Base-by-base conservation (phyloP, 768 basidiomycete species). In the Psilocybe subaeruginosa region DNA sequence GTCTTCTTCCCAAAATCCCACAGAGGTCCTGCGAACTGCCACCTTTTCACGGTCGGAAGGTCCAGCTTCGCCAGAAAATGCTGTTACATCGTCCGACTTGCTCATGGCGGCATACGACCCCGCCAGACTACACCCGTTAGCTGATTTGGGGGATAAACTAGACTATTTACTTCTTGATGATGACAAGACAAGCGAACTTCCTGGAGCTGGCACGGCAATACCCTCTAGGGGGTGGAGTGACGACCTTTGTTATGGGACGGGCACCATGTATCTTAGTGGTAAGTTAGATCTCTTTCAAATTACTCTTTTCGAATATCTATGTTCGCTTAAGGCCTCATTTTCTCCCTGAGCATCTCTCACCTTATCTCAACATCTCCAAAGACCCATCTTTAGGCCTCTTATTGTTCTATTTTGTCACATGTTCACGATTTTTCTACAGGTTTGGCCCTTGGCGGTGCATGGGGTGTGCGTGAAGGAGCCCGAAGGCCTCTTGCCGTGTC, bases 181-280 rank as follows among this genome's bases (percentile, higher is more conserved):
- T 76, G 97, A 97, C 79, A 97, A 99, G 82, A 89, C 90, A 68
- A 94, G 78, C 75, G 88, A 93, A 57, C 80, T 97, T 63, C 94
- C 94, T 72, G 97, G 97, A 54, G 87, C 92, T 68, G 85, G 83
- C 68, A 95, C 92, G 62, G 95, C 96, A 60, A 86, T 99, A 66
- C 95, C 96, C 68, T 92, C 90, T 73, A 83, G 97, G 80, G 95
- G 97, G 64, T 99, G 95, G 96, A 93, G 94, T 79, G 97, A 99
- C 81, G 97, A 99, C 80, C 79, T 99, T 62, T 98, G 95, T 85
- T 98, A 99, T 78, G 97, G 97, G 72, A 98, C 96, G 70, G 97
- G 97, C 65, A 96, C 96, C 67, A 97, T 95, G 81, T 99, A 99
- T 87, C 88, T 99, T 59, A 85, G 92, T 76, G 97, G 97, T 98